Evolutionary conservation across 352 stramenopile species (phyloP).

Genomic region (Pythium aristosporum): DNA sequence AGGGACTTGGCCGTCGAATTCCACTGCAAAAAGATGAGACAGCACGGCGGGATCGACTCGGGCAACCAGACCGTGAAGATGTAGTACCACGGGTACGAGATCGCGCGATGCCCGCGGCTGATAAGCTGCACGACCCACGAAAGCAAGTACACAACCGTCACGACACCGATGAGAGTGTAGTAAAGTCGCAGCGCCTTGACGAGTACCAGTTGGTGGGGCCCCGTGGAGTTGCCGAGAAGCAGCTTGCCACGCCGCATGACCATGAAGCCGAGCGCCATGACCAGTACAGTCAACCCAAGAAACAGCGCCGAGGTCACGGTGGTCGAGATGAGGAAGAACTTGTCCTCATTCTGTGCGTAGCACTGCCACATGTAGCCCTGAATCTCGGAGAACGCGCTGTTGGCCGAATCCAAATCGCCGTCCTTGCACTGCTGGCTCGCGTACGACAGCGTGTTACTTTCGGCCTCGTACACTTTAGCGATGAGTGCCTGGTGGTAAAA

Average conservation of each 20-base stretch:
- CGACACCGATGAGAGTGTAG: slow-evolving; percentile 82
- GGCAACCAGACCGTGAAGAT: slow-evolving; percentile 88
- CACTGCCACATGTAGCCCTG: slow-evolving; percentile 83
- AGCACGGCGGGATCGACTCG: slow-evolving; percentile 82
- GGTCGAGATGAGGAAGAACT: slow-evolving; percentile 79
- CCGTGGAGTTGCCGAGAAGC: slow-evolving; percentile 66
- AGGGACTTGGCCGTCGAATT: slow-evolving; percentile 85
- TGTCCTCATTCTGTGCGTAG: slow-evolving; percentile 67
- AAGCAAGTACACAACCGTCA: slow-evolving; percentile 82
- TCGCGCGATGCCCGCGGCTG: slow-evolving; percentile 49
- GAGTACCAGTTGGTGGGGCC: slow-evolving; percentile 73
- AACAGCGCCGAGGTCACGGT: slow-evolving; percentile 82
- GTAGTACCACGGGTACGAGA: slow-evolving; percentile 89
- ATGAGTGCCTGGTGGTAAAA: slow-evolving; percentile 73
- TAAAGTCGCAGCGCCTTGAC: slow-evolving; percentile 85
- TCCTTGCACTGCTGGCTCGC: slow-evolving; percentile 82
- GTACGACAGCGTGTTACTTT: slow-evolving; percentile 65
- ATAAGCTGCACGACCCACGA: slow-evolving; percentile 85
- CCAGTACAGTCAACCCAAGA: slow-evolving; percentile 65
- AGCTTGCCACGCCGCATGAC: slow-evolving; percentile 83
- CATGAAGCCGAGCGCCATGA: slow-evolving; percentile 84
- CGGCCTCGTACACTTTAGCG: slow-evolving; percentile 63
- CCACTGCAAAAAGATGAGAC: slow-evolving; percentile 87
- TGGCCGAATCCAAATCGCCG: slow-evolving; percentile 40
- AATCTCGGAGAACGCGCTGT: slow-evolving; percentile 84